phyloP scores from a whole-genome alignment of 1,139 yeast genomes.

The Suhomyces choctaworum region DNA sequence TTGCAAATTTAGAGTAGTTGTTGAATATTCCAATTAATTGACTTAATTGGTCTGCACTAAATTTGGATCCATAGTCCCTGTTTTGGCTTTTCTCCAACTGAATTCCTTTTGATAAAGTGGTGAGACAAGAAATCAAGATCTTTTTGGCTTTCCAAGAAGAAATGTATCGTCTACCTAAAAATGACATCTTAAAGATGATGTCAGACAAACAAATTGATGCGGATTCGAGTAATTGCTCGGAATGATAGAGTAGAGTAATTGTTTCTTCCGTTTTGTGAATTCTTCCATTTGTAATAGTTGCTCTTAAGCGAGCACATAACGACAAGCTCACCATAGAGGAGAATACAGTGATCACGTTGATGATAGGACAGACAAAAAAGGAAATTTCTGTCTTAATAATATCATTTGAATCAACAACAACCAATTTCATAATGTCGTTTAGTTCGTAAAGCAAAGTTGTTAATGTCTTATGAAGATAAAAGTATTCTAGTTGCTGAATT shows the following conservation, averaged over 20 bases:
- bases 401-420: slow-evolving; percentile 7
- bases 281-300: slow-evolving; percentile 3
- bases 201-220: slow-evolving; percentile 9
- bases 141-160: slow-evolving; percentile 22
- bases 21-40: slow-evolving; percentile 8
- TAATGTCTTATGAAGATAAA: slow-evolving; percentile 27
- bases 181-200: slow-evolving; percentile 6
- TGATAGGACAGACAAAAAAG: slow-evolving; percentile 14
- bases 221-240: slow-evolving; percentile 1
- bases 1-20: not conserved
- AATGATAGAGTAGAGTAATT: not conserved
- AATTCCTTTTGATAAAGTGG: slow-evolving; percentile 8
- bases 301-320: slow-evolving; percentile 12
- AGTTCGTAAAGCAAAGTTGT: slow-evolving; percentile 23
- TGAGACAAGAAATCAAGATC: slow-evolving; percentile 15
- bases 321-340: slow-evolving; percentile 14
- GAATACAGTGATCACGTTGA: slow-evolving; percentile 13
- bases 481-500: slow-evolving; percentile 21
- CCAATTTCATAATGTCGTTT: slow-evolving; percentile 11
- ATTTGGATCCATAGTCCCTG: slow-evolving; percentile 3
- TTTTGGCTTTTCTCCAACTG: slow-evolving; percentile 4
- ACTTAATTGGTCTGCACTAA: slow-evolving; percentile 7
- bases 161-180: slow-evolving; percentile 18
- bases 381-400: slow-evolving; percentile 14
- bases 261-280: not conserved